Base-by-base conservation (phyloP, 208 protist genomes). In the Naegleria lovaniensis region DNA sequence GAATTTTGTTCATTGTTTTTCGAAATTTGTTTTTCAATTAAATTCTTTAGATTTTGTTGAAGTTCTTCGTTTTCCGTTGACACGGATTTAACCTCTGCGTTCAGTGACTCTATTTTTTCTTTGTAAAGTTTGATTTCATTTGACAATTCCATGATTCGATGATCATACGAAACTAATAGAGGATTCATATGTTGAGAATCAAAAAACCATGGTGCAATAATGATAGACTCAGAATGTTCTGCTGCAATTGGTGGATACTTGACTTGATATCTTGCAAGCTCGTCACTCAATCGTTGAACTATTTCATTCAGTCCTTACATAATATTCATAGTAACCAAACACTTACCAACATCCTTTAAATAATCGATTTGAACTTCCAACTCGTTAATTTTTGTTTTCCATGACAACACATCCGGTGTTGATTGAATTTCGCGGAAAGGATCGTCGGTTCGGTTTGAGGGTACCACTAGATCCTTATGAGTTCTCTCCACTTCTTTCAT, bases 111-210 rank as follows among this genome's bases (percentile, higher is more conserved):
- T 48, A 85, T 40, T 33, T 85, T 40, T 48, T 85, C 83, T 29
- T 48, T 85, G 25, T 48, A 51, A n/a, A 85, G 15, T 85, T 48
- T 85, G 5, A 85, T 85, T 85, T 85, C 83, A n/a, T 40, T 85
- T 22, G 33, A 29, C 5, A 85, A 19, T 29, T 85, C 83, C 15
- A 25, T 85, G 1, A 85, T 85, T 48, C 40, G 7, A 9, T 40
- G 39, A 48, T 85, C 83, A 43, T 85, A 85, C 25, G 83, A 39
- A 33, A 85, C 83, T 19, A 85, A 16, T 0, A 85, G n/a, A n/a
- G 83, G 83, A 43, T 85, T 85, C 83, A 85, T 85, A 43, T 48
- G 13, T 85, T 85, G 39, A 22, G 83, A 85, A 43, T 85, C 36
- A 19, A 33, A 85, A 85, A 85, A 85, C 83, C 83, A 85, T 43